Conservation (phyloP, 106 monocot genomes). For the Narthecium ossifragum region DNA sequence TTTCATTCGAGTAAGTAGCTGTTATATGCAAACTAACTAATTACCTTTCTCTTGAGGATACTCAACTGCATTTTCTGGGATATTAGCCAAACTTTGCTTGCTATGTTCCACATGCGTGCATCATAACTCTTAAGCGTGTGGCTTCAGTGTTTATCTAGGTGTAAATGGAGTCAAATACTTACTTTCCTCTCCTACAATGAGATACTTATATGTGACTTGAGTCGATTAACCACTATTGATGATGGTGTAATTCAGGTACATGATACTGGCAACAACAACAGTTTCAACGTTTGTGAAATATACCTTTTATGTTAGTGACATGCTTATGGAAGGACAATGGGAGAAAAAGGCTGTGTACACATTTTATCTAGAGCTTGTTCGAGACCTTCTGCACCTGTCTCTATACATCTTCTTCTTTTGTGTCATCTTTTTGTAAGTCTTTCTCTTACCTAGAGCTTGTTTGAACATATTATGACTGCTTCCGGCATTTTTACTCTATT, state of each 20-base stretch:
- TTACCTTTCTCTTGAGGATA: too few species aligned
- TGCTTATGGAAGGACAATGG: constrained; percentile 98
- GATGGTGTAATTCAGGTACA: constrained; percentile 49
- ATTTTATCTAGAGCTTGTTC: constrained; percentile 84
- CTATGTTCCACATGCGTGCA: too few species aligned
- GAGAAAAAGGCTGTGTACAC: constrained; percentile 91
- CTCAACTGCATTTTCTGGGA: too few species aligned
- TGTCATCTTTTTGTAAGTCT: constrained; percentile 80
- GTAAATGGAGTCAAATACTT: too few species aligned
- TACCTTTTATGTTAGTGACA: constrained; percentile 76
- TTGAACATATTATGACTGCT: too few species aligned
- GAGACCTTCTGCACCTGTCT: constrained; percentile 84
- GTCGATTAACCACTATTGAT: too few species aligned
- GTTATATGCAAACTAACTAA: neutral
- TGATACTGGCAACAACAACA: constrained; percentile 81
- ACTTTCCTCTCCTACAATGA: too few species aligned
- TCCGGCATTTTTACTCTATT: too few species aligned
- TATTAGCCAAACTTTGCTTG: too few species aligned
- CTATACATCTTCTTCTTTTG: constrained; percentile 85
- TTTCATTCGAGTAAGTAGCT: constrained; percentile 86
- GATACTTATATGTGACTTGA: too few species aligned
- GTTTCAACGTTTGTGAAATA: constrained; percentile 83
- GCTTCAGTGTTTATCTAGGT: too few species aligned
- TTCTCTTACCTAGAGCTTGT: constrained; percentile 3
- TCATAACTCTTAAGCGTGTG: too few species aligned